Evolutionary conservation across 2,329 filamentous ascomycete genomes (phyloP).

Genomic region (Ceratocystis eucalypticola): DNA sequence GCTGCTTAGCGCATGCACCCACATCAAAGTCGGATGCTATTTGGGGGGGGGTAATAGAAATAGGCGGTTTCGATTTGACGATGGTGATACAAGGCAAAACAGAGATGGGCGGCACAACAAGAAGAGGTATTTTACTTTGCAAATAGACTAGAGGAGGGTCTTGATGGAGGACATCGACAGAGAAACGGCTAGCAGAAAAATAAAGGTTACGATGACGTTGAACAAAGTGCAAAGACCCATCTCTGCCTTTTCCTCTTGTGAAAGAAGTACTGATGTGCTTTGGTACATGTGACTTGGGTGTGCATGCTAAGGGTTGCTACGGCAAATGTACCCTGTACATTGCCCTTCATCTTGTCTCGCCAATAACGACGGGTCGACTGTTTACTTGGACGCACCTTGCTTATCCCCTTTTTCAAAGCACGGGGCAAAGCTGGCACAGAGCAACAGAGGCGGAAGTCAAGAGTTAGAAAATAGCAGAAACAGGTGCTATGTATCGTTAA

Average conservation of each 20-base stretch:
- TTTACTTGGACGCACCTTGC: background rate
- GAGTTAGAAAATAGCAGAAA: background rate
- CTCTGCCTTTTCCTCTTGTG: no score
- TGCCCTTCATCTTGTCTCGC: background rate
- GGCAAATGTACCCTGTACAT: background rate
- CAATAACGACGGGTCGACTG: background rate
- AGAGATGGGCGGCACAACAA: background rate
- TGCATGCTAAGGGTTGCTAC: background rate
- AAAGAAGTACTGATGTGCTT: no score
- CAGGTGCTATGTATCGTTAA: background rate
- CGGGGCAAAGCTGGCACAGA: background rate
- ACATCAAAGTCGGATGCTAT: no score
- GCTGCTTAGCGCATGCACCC: no score
- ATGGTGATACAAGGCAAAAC: conserved; percentile 1
- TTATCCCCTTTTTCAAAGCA: background rate
- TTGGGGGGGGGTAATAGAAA: background rate
- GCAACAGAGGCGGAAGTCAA: background rate
- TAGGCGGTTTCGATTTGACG: background rate
- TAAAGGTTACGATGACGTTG: no score
- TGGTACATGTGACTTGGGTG: no score
- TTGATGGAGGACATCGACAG: no score
- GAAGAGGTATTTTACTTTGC: background rate
- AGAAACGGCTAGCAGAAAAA: no score
- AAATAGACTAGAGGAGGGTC: no score
- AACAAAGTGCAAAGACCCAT: no score